phyloP scores from a whole-genome alignment of 2,329 filamentous ascomycete species.

The Nothophaeocryptopus gaeumannii region DNA sequence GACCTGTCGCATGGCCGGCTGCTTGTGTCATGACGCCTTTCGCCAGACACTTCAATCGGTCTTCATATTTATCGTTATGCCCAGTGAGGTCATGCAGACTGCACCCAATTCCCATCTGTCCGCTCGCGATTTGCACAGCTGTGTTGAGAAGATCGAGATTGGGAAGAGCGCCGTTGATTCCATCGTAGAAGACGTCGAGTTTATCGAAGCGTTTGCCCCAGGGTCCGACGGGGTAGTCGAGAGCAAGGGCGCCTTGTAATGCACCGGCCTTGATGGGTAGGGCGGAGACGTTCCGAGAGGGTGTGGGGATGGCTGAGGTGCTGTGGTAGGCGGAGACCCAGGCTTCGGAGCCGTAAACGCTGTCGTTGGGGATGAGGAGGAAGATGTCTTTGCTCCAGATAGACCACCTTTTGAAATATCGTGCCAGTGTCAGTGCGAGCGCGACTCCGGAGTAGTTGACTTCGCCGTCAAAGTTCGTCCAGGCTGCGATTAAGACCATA shows the following conservation, averaged over 20 bases:
- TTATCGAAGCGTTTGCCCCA: conserved; percentile 81
- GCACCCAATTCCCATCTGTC: conserved; percentile 86
- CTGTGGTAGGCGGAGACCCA: conserved; percentile 99
- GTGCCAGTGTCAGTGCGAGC: conserved; percentile 77
- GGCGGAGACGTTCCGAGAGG: conserved; percentile 57
- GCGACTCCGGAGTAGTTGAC: conserved; percentile 85
- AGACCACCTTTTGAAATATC: conserved; percentile 97
- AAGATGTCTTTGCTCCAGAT: conserved; percentile 99
- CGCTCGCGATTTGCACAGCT: conserved; percentile 78
- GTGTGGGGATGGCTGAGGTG: conserved; percentile 65
- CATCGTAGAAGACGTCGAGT: conserved; percentile 90
- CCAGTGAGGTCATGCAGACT: conserved; percentile 82
- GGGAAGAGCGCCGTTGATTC: conserved; percentile 89
- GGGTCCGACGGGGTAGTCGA: conserved; percentile 73
- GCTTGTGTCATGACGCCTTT: conserved; percentile 91
- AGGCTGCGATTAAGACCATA: conserved; percentile 86
- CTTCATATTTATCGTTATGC: conserved; percentile 72
- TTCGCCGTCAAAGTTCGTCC: conserved; percentile 75
- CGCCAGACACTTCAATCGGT: conserved; percentile 82
- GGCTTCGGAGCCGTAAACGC: conserved; percentile 83
- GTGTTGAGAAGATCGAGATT: conserved; percentile 97
- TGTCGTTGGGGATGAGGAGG: conserved; percentile 83
- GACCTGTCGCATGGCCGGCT: conserved; percentile 80
- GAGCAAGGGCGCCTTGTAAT: conserved; percentile 85
- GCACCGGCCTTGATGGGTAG: conserved; percentile 89